Evolutionary conservation across 306 rosid genomes (phyloP), one percentile per base, ranked within the genome.

Genomic region (Medicago ruthenica): DNA sequence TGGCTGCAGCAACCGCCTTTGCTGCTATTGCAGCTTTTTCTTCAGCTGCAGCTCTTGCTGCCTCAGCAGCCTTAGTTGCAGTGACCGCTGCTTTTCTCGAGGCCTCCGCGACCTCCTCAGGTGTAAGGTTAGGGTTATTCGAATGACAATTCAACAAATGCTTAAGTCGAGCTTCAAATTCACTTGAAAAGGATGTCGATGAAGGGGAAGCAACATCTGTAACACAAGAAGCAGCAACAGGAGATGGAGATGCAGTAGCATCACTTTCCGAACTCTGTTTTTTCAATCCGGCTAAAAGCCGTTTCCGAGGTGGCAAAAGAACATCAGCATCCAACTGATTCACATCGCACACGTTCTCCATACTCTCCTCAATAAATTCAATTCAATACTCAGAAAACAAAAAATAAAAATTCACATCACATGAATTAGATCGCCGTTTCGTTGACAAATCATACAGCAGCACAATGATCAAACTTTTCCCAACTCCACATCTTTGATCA

Each of bases 291-390:
- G 98, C 98, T 13, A 95, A 93, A 61, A 95, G 92, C 27, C 97
- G 97, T 82, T 95, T 95, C 50, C 98, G 89, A 18, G 98, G 98
- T 71, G 98, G 98, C 78, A 92, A 76, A 78, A 95, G 94, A 59
- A 92, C 98, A 79, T 92, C 98, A 20, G 96, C 85, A 76, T 95
- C 97, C 85, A 90, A 87, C 76, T 88, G 97, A 74, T 76, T 86
- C 37, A 80, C 91, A 71, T 92, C 97, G 16, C 92, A 92, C 71
- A 63, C 76, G 58, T 95, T 95, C 84, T 92, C 96, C 98, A 95
- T 94, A 36, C 68, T 85, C 85, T 84, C 81, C 73, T 85, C 76
- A 65, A 81, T 72, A 64, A 70, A 72, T 55, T 73, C 71, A 67
- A 67, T 27, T 71, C 60, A 73, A 67, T 70, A 77, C 75, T 83